These are phyloP conservation scores for Phymatotrichopsis omnivora DNA, from an alignment of 2,329 filamentous ascomycete species.

Conservation along the genomic window DNA sequence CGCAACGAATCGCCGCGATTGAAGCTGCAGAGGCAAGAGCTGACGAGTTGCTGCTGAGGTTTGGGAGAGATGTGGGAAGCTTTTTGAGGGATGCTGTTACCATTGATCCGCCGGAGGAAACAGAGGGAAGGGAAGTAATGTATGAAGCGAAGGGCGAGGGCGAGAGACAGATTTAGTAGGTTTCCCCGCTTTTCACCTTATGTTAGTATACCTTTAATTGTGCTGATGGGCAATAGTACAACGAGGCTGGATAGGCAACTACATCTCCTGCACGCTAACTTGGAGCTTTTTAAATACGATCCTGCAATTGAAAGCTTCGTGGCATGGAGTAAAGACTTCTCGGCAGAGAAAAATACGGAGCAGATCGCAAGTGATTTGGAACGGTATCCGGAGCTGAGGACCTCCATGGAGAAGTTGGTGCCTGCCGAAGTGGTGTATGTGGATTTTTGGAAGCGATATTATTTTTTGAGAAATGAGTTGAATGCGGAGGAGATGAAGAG, in stretches of 20 bases:
- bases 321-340: conserved; percentile 62
- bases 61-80: conserved; percentile 78
- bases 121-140: conserved; percentile 47
- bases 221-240: conserved; percentile 39
- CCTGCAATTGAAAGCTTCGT: conserved; percentile 65
- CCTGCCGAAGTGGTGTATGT: conserved; percentile 81
- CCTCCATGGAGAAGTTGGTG: conserved; percentile 92
- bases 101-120: conserved; percentile 61
- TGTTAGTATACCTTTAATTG: conserved; percentile 1
- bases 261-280: conserved; percentile 82
- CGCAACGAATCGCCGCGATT: conserved; percentile 23
- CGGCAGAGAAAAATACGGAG: conserved; percentile 73
- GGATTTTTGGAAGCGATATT: conserved; percentile 90
- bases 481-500: conserved; percentile 85
- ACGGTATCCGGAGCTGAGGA: conserved; percentile 72
- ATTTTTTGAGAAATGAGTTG: conserved; percentile 84
- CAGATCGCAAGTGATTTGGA: conserved; percentile 73
- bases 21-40: conserved; percentile 70
- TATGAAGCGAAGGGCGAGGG: conserved; percentile 89
- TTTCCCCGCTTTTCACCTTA: not conserved
- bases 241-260: conserved; percentile 91
- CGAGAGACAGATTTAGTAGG: conserved; percentile 74
- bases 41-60: conserved; percentile 85
- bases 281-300: conserved; percentile 74
- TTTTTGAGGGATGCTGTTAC: conserved; percentile 85